Conservation (phyloP, 106 monocot species). For the Acorus calamus region DNA sequence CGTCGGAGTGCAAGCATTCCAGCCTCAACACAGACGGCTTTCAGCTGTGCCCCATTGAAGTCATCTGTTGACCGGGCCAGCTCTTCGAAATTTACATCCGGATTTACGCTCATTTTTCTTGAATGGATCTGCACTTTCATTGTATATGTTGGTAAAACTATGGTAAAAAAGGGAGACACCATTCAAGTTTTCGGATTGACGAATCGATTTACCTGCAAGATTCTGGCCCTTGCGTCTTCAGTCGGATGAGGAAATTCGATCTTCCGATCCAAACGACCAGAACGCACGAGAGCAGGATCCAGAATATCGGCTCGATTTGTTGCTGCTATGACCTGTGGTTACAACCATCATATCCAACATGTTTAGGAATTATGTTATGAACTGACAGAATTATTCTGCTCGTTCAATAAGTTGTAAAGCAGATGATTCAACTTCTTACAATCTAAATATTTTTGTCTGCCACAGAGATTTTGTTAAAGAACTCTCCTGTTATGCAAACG, state of each 20-base stretch:
- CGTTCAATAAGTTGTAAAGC: too few relatives aligned
- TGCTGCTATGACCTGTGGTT: constrained; percentile 81
- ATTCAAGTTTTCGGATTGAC: background rate
- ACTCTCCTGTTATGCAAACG: too few relatives aligned
- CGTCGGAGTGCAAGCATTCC: constrained; percentile 88
- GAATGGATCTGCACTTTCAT: constrained; percentile 67
- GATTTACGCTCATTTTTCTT: constrained; percentile 92
- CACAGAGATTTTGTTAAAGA: too few relatives aligned
- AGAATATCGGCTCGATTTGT: constrained; percentile 92
- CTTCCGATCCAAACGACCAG: constrained; percentile 92
- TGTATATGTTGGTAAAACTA: background rate
- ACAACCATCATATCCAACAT: too few relatives aligned
- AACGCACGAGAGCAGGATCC: constrained; percentile 89
- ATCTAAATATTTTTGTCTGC: too few relatives aligned
- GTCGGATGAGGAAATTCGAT: constrained; percentile 94
- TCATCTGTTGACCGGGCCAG: constrained; percentile 85
- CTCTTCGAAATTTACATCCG: constrained; percentile 98
- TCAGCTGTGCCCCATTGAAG: constrained; percentile 90
- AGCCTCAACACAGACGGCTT: constrained; percentile 94
- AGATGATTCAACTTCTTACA: too few relatives aligned
- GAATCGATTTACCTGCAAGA: constrained; percentile 52
- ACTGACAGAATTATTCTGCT: too few relatives aligned
- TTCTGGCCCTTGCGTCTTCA: constrained; percentile 84
- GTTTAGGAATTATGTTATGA: too few relatives aligned
- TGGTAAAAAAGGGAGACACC: background rate